Evolutionary conservation across 345 rosid species (phyloP).

Genomic region (Triadica sebifera): DNA sequence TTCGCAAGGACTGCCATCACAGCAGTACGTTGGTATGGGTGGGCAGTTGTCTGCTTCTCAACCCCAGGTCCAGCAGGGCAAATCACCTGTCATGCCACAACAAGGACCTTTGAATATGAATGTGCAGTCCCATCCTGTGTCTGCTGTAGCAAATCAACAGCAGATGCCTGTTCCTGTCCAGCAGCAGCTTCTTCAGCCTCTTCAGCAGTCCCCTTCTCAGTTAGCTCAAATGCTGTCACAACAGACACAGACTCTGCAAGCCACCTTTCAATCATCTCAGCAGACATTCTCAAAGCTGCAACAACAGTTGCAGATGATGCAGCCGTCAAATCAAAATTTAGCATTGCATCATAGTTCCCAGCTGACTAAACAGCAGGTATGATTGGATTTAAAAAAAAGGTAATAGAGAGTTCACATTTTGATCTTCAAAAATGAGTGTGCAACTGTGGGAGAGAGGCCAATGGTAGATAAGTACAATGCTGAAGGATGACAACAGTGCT

Average conservation of each 20-base stretch:
- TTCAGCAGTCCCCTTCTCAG: conserved; percentile 87
- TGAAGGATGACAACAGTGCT: not conserved
- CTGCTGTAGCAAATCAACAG: conserved; percentile 52
- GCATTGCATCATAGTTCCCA: conserved; percentile 54
- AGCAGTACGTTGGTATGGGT: conserved; percentile 45
- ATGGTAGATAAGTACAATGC: not conserved
- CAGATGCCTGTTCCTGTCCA: conserved; percentile 48
- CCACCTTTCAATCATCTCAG: conserved; percentile 90
- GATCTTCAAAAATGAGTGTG: not conserved
- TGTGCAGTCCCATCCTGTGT: conserved; percentile 38
- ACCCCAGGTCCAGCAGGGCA: conserved; percentile 48
- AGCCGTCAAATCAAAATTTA: conserved; percentile 63
- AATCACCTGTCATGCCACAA: conserved; percentile 38
- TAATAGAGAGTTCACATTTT: not conserved
- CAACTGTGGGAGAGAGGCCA: not conserved
- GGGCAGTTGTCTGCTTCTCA: conserved; percentile 57
- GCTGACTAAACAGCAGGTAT: conserved; percentile 70
- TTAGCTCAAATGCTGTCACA: conserved; percentile 89
- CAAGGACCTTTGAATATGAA: conserved; percentile 53
- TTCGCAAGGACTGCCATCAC: conserved; percentile 45
- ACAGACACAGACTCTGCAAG: conserved; percentile 85
- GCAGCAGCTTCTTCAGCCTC: conserved; percentile 59
- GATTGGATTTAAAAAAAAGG: not conserved
- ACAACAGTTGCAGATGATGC: conserved; percentile 89
- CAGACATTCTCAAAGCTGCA: conserved; percentile 92